Conservation (phyloP, 2,329 filamentous ascomycete genomes). For the Bimuria novae-zelandiae region DNA sequence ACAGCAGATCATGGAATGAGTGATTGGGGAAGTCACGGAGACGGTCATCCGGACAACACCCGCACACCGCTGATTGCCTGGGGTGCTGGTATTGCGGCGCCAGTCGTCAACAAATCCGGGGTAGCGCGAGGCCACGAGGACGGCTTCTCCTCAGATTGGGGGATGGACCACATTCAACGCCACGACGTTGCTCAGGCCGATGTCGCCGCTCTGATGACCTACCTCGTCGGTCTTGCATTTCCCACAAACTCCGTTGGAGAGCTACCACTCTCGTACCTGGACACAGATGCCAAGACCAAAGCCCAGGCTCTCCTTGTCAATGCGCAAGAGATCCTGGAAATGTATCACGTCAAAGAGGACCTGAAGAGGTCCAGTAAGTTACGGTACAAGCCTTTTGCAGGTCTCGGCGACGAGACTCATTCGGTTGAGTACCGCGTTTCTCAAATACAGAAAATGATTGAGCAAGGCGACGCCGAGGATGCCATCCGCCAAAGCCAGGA, state of each 20-base stretch:
- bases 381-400: slow-evolving; percentile 75
- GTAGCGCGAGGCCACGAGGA: slow-evolving; percentile 84
- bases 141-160: slow-evolving; percentile 85
- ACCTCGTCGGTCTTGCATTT: slow-evolving; percentile 83
- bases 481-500: slow-evolving; percentile 79
- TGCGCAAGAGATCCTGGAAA: slow-evolving; percentile 84
- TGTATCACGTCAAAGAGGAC: slow-evolving; percentile 93
- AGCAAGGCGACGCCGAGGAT: slow-evolving; percentile 67
- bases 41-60: slow-evolving; percentile 96
- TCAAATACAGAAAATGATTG: slow-evolving; percentile 71
- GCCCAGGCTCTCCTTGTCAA: slow-evolving; percentile 85
- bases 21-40: slow-evolving; percentile 98
- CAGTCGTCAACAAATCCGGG: slow-evolving; percentile 60
- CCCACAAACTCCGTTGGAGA: slow-evolving; percentile 97
- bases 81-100: slow-evolving; percentile 87
- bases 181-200: slow-evolving; percentile 95
- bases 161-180: slow-evolving; percentile 75
- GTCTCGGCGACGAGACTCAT: slow-evolving; percentile 66
- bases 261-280: slow-evolving; percentile 81
- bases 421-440: slow-evolving; percentile 70
- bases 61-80: slow-evolving; percentile 89
- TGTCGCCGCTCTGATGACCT: slow-evolving; percentile 93
- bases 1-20: slow-evolving; percentile 99
- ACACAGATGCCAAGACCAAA: slow-evolving; percentile 74
- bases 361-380: slow-evolving; percentile 77